Evolutionary conservation across 257 asterid species (phyloP), one percentile per base, ranked within the genome.

Genomic region (Capsicum chinense): DNA sequence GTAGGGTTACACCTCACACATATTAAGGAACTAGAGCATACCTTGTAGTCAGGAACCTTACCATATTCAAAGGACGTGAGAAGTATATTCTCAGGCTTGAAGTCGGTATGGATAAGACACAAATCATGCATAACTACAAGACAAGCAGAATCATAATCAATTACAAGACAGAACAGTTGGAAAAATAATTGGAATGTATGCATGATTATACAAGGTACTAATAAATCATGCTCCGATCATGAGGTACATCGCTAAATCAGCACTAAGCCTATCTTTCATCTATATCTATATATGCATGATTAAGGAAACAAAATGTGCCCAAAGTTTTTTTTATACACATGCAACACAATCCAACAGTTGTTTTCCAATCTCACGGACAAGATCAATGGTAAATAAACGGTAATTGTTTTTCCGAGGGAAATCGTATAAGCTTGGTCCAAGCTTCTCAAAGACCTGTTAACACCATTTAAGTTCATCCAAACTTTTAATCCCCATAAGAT

Each of bases 381-480:
- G 33, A 26, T 26, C 33, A 26, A 26, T 26, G 33, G 97, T 92
- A 91, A 95, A 94, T 85, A 98, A 89, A 87, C 99, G 97, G 90
- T 95, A 95, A 93, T 92, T 94, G 98, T 94, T 95, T 94, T 94
- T 95, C 94, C 97, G 97, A 47, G 93, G 98, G 92, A 95, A 95
- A 95, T 95, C 98, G 88, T 93, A 94, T 93, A 95, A 93, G 90
- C 99, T 95, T 90, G 99, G 98, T 88, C 99, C 99, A 91, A 95
- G 99, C 99, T 93, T 95, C 98, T 95, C 99, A 95, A 92, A 95
- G 88, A 95, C 99, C 99, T 95, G 99, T 91, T 89, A 90, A 88
- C 83, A 92, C 93, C 95, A 95, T 93, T 89, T 87, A 88, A 91
- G 89, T 86, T 85, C 95, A 93, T 90, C 90, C 92, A 94, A 83